Base-by-base conservation (phyloP, 176 grass and related monocot species). In the Tillandsia fasciculata region DNA sequence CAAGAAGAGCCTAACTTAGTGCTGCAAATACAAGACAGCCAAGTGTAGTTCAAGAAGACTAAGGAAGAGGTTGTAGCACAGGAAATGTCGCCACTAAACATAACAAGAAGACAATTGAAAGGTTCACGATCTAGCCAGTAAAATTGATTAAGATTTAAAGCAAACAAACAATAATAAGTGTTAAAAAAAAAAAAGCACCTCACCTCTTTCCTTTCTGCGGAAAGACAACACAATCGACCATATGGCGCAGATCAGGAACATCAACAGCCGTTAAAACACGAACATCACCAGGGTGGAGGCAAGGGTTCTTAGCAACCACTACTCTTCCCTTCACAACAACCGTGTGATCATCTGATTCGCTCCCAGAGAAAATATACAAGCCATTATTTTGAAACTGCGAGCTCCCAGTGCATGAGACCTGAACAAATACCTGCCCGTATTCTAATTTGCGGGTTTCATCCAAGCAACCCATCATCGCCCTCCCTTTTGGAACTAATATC, bases 211-310 rank as follows among this genome's bases (percentile, higher is more conserved):
- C 93, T 64, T 87, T 81, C 64, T 96, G 93, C 20, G 93, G 93
- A 84, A 96, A 96, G 76, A 96, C 93, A 48, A 96, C 77, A 74
- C 93, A 96, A 69, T 96, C 82, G 81, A 89, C 75, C 86, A 96
- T 79, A 76, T 96, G 93, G 42, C 61, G 79, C 74, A 96, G 70
- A 69, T n/a, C 11, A 76, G 83, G 93, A 76, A 85, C 24, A 83
- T 90, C 71, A 23, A 96, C 81, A 80, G 93, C 93, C 50, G 65
- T 72, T 63, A 96, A 82, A 80, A 96, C 33, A 9, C 73, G 84
- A 29, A 96, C 9, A 74, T 96, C 93, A 52, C 93, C 93, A 4
- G 86, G 93, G 51, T 96, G 89, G 50, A 92, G 86, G 65, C 93
- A 96, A 68, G 93, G 93, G 54, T 92, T 96, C 74, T 96, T 96